phyloP scores from a whole-genome alignment of 257 asterid genomes.

The Craterostigma plantagineum region DNA sequence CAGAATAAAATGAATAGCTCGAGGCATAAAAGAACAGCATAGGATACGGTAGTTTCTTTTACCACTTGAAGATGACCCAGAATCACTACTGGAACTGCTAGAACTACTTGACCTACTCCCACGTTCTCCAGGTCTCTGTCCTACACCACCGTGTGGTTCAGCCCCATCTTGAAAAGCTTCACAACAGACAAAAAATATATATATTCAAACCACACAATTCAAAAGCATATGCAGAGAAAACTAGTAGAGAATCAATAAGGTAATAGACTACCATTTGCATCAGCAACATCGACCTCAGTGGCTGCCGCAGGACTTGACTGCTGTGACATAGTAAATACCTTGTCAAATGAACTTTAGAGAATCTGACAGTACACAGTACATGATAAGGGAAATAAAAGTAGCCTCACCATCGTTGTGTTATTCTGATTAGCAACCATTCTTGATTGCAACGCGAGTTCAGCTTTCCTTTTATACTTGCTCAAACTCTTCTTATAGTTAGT shows the following conservation, averaged over 20 bases:
- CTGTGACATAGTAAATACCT: background rate
- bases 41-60: constrained; percentile 9
- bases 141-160: constrained; percentile 20
- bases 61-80: constrained; percentile 86
- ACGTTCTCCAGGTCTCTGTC: constrained; percentile 15
- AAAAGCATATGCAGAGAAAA: too few relatives aligned
- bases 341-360: background rate
- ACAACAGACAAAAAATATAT: constrained; percentile 1
- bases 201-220: too few relatives aligned
- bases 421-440: constrained; percentile 19
- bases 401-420: constrained; percentile 17
- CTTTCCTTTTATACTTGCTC: constrained; percentile 48
- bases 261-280: too few relatives aligned
- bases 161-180: constrained; percentile 25
- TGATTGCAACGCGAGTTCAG: constrained; percentile 38
- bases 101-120: constrained; percentile 70
- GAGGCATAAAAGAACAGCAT: constrained; percentile 1
- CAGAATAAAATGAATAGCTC: background rate
- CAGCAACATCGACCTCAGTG: too few relatives aligned
- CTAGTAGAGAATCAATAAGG: too few relatives aligned
- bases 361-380: background rate
- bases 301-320: too few relatives aligned
- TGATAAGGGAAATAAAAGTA: background rate
- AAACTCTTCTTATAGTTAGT: constrained; percentile 46
- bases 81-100: constrained; percentile 87